Base-by-base conservation (phyloP, 176 grass and related monocot genomes). In the Thalia dealbata region DNA sequence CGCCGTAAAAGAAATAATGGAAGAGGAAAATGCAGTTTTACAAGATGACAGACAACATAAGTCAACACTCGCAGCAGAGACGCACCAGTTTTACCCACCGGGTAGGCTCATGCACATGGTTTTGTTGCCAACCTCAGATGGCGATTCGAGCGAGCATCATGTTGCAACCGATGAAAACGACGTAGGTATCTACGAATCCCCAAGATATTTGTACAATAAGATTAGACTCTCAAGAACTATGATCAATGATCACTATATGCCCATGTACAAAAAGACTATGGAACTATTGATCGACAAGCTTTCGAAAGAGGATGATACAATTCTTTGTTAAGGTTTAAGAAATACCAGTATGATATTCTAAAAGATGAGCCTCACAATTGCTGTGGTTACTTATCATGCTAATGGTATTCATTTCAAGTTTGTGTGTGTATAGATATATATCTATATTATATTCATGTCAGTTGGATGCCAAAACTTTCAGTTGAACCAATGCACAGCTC, bases 231-330 rank as follows among this genome's bases (percentile, higher is more conserved):
- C 93, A 0, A 97, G 85, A 79, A 91, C 81, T 32, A 97, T 97
- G 93, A 97, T 97, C 74, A 97, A 91, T 78, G 93, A 97, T 81
- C 93, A 97, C 67, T 97, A 88, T 79, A 97, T 97, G 93, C 93
- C 93, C 15, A 90, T 97, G 87, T 92, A 97, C 73, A 97, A 88
- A 87, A 97, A 90, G 76, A 92, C 69, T 41, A 97, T 97, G 93
- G 93, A 97, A 73, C 84, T 82, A 77, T 75, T 97, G 81, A 97
- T 97, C 13, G 93, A 97, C 76, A 91, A 92, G 76, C 86, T 92
- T 55, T 87, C 87, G 1, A 91, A 84, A 52, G 83, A 82, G 1
- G 85, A 90, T 13, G 93, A 68, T 0, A 68, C 35, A n/a, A 16
- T 67, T 10, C 3, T 67, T 42, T 68, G 32, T n/a, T 42, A 43